A percentile compares a stretch with the other conserved stretches of the same genome.
phyloP scores from a whole-genome alignment of 2,329 filamentous ascomycete species.

The Pseudogymnoascus sp. region DNA sequence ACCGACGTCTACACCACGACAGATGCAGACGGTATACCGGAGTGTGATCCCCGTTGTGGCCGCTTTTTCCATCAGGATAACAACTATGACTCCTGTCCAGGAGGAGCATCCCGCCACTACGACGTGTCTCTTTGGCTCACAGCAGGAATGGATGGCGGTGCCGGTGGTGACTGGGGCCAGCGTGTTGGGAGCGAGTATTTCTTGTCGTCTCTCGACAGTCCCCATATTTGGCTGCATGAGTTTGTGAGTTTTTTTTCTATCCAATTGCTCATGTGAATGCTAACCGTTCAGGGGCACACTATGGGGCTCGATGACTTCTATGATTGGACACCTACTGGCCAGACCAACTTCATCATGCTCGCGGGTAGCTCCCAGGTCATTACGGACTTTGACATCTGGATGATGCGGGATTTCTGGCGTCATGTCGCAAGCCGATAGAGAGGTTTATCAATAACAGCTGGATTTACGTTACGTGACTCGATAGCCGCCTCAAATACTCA shows the following conservation, averaged over 20 bases:
- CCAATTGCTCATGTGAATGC: background rate
- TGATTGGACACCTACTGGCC: conserved; percentile 36
- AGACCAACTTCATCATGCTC: conserved; percentile 37
- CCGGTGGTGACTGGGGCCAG: conserved; percentile 41
- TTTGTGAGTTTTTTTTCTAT: conserved; percentile 16
- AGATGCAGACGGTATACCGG: conserved; percentile 33
- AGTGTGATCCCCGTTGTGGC: conserved; percentile 35
- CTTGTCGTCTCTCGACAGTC: conserved; percentile 30
- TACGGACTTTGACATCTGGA: conserved; percentile 43
- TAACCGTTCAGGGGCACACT: conserved; percentile 30
- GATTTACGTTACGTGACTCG: no score
- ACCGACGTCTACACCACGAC: conserved; percentile 35
- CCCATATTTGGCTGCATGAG: conserved; percentile 41
- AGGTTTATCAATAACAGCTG: background rate
- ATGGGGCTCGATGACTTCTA: conserved; percentile 34
- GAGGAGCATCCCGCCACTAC: conserved; percentile 34
- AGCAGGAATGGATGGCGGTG: conserved; percentile 35
- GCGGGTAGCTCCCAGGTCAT: conserved; percentile 34
- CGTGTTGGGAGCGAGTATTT: conserved; percentile 37
- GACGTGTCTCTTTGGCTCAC: conserved; percentile 41
- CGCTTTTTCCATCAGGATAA: conserved; percentile 37
- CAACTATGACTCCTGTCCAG: conserved; percentile 34
- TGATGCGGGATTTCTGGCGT: conserved; percentile 40
- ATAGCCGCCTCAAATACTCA: no score
- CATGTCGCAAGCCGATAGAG: conserved; percentile 19